These are phyloP conservation scores for Acanthamoeba rhysodes DNA, from an alignment of 208 protist genomes.

Conservation along the genomic window DNA sequence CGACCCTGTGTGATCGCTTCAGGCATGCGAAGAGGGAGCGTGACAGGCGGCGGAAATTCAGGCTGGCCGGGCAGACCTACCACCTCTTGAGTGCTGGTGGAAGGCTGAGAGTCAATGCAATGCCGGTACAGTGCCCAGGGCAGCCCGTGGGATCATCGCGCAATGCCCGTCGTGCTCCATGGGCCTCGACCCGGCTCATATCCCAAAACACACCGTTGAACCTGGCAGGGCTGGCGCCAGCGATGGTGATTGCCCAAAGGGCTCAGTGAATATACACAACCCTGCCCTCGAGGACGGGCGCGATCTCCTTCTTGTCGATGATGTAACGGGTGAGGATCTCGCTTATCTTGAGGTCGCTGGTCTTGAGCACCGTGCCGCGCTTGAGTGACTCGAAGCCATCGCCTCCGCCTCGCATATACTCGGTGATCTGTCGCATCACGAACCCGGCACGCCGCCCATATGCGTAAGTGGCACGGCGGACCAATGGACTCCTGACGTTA, in stretches of 20 bases:
- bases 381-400: conserved; percentile 59
- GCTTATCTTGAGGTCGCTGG: not conserved
- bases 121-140: too few relatives aligned
- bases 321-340: conserved; percentile 46
- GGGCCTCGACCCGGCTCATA: too few relatives aligned
- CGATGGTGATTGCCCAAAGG: not conserved
- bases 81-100: too few relatives aligned
- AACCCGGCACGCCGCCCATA: too few relatives aligned
- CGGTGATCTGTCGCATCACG: not conserved
- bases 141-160: too few relatives aligned
- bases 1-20: not conserved
- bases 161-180: too few relatives aligned
- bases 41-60: not conserved
- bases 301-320: conserved; percentile 60
- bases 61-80: too few relatives aligned
- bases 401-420: conserved; percentile 66
- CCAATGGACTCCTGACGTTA: not conserved
- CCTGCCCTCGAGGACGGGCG: conserved; percentile 18
- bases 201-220: too few relatives aligned
- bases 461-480: too few relatives aligned
- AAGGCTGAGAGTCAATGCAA: too few relatives aligned
- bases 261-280: conserved; percentile 50
- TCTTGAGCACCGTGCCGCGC: conserved; percentile 27
- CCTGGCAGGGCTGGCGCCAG: too few relatives aligned
- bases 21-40: not conserved